Conservation (phyloP, 1,139 yeast genomes). For the Candida sojae region DNA sequence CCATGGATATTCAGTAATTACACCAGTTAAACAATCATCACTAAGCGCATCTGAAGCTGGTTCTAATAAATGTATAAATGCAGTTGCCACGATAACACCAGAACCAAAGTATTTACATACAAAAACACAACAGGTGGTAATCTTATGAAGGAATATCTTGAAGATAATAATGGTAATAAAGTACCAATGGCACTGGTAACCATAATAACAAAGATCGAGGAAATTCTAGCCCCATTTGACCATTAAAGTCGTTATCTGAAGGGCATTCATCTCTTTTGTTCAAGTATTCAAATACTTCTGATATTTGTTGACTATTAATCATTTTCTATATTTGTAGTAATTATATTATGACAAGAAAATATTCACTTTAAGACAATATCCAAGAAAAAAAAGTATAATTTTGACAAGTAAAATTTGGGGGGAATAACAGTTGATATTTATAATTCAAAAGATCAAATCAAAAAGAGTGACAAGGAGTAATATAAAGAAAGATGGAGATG, state of each 20-base stretch:
- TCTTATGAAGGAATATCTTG: slow-evolving; percentile 52
- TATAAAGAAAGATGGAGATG: no score
- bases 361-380: neutral
- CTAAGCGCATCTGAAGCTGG: slow-evolving; percentile 63
- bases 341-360: neutral
- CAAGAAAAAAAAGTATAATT: neutral
- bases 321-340: neutral
- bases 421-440: neutral
- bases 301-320: slow-evolving; percentile 9
- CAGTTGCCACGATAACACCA: slow-evolving; percentile 90
- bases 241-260: slow-evolving; percentile 39
- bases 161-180: slow-evolving; percentile 60
- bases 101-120: slow-evolving; percentile 85
- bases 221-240: slow-evolving; percentile 66
- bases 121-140: slow-evolving; percentile 66
- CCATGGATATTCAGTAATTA: slow-evolving; percentile 40
- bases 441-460: neutral
- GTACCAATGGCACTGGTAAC: slow-evolving; percentile 59
- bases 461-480: no score
- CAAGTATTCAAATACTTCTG: slow-evolving; percentile 12
- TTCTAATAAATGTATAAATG: slow-evolving; percentile 78
- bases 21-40: slow-evolving; percentile 38
- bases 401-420: neutral
- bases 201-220: slow-evolving; percentile 69
- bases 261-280: slow-evolving; percentile 36